Conservation (phyloP, 1,284 basidiomycete genomes). For the Leccinum ponderosum region DNA sequence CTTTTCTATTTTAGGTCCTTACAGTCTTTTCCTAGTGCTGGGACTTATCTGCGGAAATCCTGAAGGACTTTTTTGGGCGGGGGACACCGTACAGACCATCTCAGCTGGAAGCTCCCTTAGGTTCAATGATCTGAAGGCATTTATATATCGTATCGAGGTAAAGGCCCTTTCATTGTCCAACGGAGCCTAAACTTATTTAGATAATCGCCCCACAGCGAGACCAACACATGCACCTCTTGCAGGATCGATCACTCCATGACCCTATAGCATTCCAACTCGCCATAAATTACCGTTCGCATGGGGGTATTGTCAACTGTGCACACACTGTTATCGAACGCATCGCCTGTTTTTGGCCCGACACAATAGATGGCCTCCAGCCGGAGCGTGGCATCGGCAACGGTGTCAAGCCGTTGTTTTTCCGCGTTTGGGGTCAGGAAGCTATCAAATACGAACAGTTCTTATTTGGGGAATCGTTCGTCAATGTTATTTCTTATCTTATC, state of each 20-base stretch:
- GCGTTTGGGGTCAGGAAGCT: slow-evolving; percentile 51
- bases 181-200: background rate
- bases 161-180: background rate
- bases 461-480: slow-evolving; percentile 46
- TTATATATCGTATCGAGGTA: slow-evolving; percentile 61
- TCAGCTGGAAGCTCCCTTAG: slow-evolving; percentile 70
- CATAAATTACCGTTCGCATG: slow-evolving; percentile 71
- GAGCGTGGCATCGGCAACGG: slow-evolving; percentile 65
- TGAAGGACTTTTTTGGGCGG: slow-evolving; percentile 74
- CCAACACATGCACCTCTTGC: slow-evolving; percentile 12
- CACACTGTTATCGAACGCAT: slow-evolving; percentile 64
- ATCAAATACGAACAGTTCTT: slow-evolving; percentile 59
- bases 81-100: slow-evolving; percentile 79
- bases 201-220: slow-evolving; percentile 18
- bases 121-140: slow-evolving; percentile 71
- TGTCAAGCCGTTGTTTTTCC: slow-evolving; percentile 59
- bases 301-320: slow-evolving; percentile 67
- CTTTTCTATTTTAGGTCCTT: background rate
- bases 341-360: slow-evolving; percentile 59
- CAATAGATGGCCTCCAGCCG: slow-evolving; percentile 59
- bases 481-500: background rate
- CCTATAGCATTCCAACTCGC: slow-evolving; percentile 61
- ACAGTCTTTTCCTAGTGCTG: slow-evolving; percentile 47
- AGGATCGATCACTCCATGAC: slow-evolving; percentile 19
- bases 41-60: slow-evolving; percentile 60